Conservation (phyloP, 129 eudicot species). For the Arctium lappa region DNA sequence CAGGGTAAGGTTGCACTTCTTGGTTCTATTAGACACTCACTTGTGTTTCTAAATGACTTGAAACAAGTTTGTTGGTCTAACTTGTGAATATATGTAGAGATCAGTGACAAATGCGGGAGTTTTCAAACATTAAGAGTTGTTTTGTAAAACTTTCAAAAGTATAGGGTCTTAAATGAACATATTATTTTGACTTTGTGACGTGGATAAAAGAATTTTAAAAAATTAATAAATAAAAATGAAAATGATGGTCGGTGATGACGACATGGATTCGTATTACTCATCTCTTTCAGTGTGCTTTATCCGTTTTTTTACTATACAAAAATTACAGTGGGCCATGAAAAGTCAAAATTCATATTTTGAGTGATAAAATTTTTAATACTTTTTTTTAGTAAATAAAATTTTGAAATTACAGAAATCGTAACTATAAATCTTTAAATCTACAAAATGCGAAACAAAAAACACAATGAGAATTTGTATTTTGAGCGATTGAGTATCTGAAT, state of each 20-base stretch:
- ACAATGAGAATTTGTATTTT: too few relatives aligned
- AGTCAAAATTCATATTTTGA: too few relatives aligned
- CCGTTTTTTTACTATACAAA: not conserved
- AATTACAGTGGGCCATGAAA: not conserved
- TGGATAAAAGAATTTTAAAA: not conserved
- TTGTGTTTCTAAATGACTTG: not conserved
- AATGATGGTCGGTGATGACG: constrained; percentile 21
- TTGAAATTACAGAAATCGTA: too few relatives aligned
- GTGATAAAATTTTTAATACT: too few relatives aligned
- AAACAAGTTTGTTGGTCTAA: not conserved
- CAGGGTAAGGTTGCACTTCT: not conserved
- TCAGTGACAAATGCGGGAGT: not conserved
- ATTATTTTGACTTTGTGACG: not conserved
- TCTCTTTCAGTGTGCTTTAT: constrained; percentile 14
- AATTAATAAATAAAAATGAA: not conserved
- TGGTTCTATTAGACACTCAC: not conserved
- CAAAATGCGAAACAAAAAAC: too few relatives aligned
- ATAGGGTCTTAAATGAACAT: not conserved
- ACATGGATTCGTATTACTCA: not conserved
- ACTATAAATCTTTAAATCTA: too few relatives aligned
- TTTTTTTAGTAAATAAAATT: too few relatives aligned
- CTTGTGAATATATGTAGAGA: not conserved
- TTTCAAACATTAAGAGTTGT: constrained; percentile 5
- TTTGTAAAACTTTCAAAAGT: not conserved
- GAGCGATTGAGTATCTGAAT: too few relatives aligned